A percentile compares a stretch with the other conserved stretches of the same genome.
phyloP scores from a whole-genome alignment of 1,284 basidiomycete species.

The Fomitopsis pinicola region DNA sequence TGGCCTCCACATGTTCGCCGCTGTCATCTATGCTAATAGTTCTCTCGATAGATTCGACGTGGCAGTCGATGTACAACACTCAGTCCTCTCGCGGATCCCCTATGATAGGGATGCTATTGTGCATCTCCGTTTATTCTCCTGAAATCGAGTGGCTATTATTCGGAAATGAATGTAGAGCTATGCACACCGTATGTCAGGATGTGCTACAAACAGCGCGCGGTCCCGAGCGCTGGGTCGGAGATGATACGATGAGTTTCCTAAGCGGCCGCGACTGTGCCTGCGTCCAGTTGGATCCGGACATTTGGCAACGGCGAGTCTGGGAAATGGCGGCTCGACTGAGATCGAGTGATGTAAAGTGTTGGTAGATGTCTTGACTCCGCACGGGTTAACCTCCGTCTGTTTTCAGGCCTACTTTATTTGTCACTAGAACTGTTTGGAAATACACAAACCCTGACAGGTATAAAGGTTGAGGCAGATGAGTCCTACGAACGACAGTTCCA shows the following conservation, averaged over 20 bases:
- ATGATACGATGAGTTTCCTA: not conserved
- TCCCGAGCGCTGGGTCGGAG: constrained; percentile 8
- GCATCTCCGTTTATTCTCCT: not conserved
- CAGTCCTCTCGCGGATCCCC: not conserved
- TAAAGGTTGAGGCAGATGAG: not conserved
- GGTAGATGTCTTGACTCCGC: constrained; percentile 1
- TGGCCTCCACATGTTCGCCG: not conserved
- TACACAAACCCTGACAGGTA: constrained; percentile 1
- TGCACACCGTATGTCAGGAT: not conserved
- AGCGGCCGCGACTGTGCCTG: constrained; percentile 4
- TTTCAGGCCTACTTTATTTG: constrained; percentile 5
- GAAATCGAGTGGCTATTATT: not conserved
- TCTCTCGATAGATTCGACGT: constrained; percentile 1
- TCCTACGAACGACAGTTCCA: not conserved
- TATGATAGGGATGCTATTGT: not conserved
- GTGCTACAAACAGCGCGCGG: constrained; percentile 1
- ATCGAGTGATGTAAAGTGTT: not conserved
- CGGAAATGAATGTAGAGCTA: not conserved
- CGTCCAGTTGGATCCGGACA: constrained; percentile 2
- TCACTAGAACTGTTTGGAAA: constrained; percentile 5
- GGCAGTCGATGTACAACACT: not conserved
- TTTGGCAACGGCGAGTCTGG: constrained; percentile 3
- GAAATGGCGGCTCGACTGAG: not conserved
- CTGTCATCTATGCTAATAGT: not conserved
- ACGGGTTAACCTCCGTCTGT: not conserved